Evolutionary conservation across 305 asterid species (phyloP), one percentile per base, ranked within the genome.

Genomic region (Fraxinus latifolia): DNA sequence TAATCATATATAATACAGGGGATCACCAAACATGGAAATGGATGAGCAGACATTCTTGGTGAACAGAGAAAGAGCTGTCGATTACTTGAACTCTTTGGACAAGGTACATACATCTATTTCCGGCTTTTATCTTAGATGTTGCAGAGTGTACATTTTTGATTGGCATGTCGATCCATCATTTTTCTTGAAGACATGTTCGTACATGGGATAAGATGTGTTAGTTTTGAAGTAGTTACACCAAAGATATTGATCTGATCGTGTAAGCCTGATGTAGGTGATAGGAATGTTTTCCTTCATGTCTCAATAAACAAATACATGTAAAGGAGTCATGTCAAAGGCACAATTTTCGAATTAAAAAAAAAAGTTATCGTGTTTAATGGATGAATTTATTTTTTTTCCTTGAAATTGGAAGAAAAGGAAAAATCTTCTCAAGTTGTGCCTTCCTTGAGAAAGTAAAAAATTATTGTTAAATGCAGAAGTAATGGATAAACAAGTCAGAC

Each of bases 11-110:
- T 53, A 5, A n/a, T 37, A 68, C 4, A 96, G 99, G 89, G 99
- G 99, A 25, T 92, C 99, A 1, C 99, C 99, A 14, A 94, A 96
- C 83, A 96, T 96, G 73, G 99, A 96, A 88, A 96, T 96, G 99
- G 98, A 96, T 72, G 99, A 94, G 90, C 97, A 95, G 12, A 91
- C 99, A 15, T 96, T 95, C 91, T 79, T 96, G 97, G 93, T 96
- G 67, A 96, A 96, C 91, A 95, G 99, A 83, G 99, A 96, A 84
- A 91, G 99, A 86, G 99, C 99, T 2, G 99, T 96, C 39, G 99
- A 96, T 92, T 96, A 96, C 89, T 82, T 96, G 85, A 92, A 95
- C 70, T 96, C 99, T 0, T 84, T 96, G 89, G 99, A 96, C 79
- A 95, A 95, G 98, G 99, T 93, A 90, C 8, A 55, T 53, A 39